phyloP scores from a whole-genome alignment of 208 protist species.

The Leishmania tarentolae region DNA sequence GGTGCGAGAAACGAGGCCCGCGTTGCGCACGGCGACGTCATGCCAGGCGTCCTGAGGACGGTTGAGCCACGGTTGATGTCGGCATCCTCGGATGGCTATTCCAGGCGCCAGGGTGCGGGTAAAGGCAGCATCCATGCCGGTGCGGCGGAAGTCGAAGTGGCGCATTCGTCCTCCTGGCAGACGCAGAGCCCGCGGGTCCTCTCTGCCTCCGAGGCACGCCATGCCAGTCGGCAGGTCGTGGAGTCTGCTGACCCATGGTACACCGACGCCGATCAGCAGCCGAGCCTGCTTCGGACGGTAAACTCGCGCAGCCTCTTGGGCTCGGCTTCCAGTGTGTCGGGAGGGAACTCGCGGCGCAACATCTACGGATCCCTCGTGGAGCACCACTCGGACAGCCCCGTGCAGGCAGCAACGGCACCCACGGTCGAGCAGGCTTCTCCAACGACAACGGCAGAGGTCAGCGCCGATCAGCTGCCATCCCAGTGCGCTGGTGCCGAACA shows the following conservation, averaged over 20 bases:
- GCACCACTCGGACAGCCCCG: not conserved
- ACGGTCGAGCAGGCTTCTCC: not conserved
- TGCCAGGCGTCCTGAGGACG: not conserved
- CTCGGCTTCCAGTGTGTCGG: not conserved
- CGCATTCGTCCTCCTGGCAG: not conserved
- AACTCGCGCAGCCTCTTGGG: not conserved
- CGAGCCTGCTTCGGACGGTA: slow-evolving; percentile 8
- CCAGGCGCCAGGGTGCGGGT: not conserved
- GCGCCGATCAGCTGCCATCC: not conserved
- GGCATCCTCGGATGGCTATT: not conserved
- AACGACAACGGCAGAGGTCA: not conserved
- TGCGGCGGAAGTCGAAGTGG: not conserved
- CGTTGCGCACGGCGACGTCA: not conserved
- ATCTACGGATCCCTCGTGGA: not conserved
- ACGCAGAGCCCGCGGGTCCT: slow-evolving; percentile 1
- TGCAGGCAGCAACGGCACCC: not conserved
- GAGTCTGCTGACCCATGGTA: slow-evolving; percentile 2
- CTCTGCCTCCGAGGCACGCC: not conserved
- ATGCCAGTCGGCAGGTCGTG: slow-evolving; percentile 2
- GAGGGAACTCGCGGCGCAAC: slow-evolving; percentile 5
- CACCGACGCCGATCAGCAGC: slow-evolving; percentile 12
- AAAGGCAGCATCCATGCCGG: not conserved
- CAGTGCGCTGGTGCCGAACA: not conserved
- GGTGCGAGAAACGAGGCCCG: not conserved
- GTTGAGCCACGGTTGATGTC: slow-evolving; percentile 2